Evolutionary conservation across 176 grass and related monocot genomes (phyloP).

Genomic region (Triticum turgidum): DNA sequence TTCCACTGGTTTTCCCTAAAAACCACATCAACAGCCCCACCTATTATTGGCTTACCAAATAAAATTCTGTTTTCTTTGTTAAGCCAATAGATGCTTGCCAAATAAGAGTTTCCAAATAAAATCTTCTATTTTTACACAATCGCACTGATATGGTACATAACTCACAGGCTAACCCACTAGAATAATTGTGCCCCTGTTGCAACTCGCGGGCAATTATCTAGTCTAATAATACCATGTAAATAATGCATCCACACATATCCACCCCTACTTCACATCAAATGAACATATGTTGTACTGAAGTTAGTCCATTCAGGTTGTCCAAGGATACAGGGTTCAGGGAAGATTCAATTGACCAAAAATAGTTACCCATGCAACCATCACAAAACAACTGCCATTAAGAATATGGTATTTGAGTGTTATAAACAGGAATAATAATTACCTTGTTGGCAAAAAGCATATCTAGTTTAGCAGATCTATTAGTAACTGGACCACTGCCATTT

Average conservation of each 20-base stretch:
- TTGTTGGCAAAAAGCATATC: constrained; percentile 99
- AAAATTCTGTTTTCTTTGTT: too few species aligned
- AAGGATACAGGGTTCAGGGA: not conserved
- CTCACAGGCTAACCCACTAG: too few species aligned
- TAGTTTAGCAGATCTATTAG: constrained; percentile 89
- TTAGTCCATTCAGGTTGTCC: not conserved
- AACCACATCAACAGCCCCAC: too few species aligned
- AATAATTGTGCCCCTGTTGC: too few species aligned
- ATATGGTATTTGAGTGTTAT: not conserved
- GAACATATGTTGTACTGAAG: not conserved
- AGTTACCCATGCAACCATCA: not conserved
- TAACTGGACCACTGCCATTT: constrained; percentile 77
- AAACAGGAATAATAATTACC: constrained; percentile 41
- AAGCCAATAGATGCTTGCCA: too few species aligned
- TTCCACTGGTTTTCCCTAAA: too few species aligned
- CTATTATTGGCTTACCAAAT: too few species aligned
- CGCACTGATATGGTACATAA: too few species aligned
- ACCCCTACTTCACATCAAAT: not conserved
- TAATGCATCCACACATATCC: not conserved
- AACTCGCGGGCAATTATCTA: too few species aligned
- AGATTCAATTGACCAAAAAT: constrained; percentile 3
- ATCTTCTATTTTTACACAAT: too few species aligned
- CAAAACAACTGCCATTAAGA: not conserved
- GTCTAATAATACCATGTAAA: constrained; percentile 3
- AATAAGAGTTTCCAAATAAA: too few species aligned